These are phyloP conservation scores for Mucor indicus DNA, from an alignment of 371 early-diverging fungal genomes.

Conservation along the genomic window DNA sequence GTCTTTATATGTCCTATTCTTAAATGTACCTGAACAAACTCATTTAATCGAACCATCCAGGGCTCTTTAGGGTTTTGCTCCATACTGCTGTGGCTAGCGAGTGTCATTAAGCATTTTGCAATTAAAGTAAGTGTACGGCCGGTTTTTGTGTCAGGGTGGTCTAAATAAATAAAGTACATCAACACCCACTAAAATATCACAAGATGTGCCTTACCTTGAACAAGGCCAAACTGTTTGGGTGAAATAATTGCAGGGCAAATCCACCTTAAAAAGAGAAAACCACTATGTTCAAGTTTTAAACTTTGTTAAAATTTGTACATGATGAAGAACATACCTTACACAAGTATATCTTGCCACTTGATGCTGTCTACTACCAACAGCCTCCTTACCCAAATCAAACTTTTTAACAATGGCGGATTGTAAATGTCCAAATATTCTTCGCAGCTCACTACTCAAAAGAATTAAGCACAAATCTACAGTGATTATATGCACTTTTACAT, in stretches of 20 bases:
- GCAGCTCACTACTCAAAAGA: conserved; percentile 30
- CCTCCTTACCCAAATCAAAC: conserved; percentile 22
- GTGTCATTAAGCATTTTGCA: conserved; percentile 78
- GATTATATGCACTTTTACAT: conserved; percentile 20
- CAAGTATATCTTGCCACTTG: conserved; percentile 47
- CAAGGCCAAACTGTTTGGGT: conserved; percentile 79
- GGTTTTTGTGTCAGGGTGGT: conserved; percentile 63
- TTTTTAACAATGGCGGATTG: conserved; percentile 36
- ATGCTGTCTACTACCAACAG: conserved; percentile 15
- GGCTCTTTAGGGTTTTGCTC: conserved; percentile 77
- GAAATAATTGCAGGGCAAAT: conserved; percentile 84
- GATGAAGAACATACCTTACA: conserved; percentile 39
- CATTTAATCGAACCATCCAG: conserved; percentile 72
- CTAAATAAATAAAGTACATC: conserved; percentile 16
- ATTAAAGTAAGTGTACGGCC: conserved; percentile 71
- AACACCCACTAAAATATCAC: not conserved
- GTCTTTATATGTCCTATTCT: not conserved
- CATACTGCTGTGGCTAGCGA: conserved; percentile 65
- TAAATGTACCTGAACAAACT: conserved; percentile 46
- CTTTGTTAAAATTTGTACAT: too few species aligned
- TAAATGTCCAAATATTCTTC: conserved; percentile 51
- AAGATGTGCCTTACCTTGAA: conserved; percentile 32
- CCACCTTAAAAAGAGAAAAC: conserved; percentile 79
- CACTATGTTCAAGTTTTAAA: too few species aligned
- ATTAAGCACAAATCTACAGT: not conserved